These are phyloP conservation scores for Fistulifera pelliculosa DNA, from an alignment of 108 stramenopile species.

Conservation along the genomic window DNA sequence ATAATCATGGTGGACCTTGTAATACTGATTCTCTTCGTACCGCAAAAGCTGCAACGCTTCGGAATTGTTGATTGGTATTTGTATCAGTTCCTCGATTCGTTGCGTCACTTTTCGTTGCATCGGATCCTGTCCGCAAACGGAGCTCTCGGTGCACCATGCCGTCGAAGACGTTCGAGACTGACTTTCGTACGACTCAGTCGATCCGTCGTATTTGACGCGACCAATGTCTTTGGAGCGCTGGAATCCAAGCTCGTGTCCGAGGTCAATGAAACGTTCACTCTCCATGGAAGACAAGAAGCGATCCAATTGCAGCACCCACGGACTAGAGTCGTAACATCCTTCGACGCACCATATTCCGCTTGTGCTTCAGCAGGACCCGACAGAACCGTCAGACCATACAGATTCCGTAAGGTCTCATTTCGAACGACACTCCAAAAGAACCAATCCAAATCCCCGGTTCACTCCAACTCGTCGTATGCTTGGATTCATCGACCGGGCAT, in stretches of 20 bases:
- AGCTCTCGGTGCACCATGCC: slow-evolving; percentile 54
- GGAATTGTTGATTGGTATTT: slow-evolving; percentile 37
- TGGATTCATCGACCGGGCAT: slow-evolving; percentile 42
- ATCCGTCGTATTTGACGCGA: slow-evolving; percentile 28
- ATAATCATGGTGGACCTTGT: slow-evolving; percentile 52
- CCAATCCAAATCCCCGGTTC: slow-evolving; percentile 48
- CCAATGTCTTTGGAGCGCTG: slow-evolving; percentile 52
- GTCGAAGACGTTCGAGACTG: slow-evolving; percentile 33
- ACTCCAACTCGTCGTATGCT: slow-evolving; percentile 3
- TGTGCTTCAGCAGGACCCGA: slow-evolving; percentile 19
- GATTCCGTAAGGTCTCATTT: neutral
- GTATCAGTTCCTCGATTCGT: slow-evolving; percentile 44
- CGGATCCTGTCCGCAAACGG: slow-evolving; percentile 37
- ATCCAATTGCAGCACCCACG: slow-evolving; percentile 49
- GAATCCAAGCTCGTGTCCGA: slow-evolving; percentile 51
- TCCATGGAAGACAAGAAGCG: slow-evolving; percentile 69
- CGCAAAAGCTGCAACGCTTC: slow-evolving; percentile 65
- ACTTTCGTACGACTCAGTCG: slow-evolving; percentile 6
- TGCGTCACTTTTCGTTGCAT: slow-evolving; percentile 30
- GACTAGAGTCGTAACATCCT: neutral
- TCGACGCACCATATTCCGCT: slow-evolving; percentile 13
- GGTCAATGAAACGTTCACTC: slow-evolving; percentile 49
- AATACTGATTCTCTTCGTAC: slow-evolving; percentile 25
- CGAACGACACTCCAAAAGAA: slow-evolving; percentile 57
- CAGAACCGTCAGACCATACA: slow-evolving; percentile 14